Evolutionary conservation across 106 monocot genomes (phyloP).

Genomic region (Dendrobium catenatum): DNA sequence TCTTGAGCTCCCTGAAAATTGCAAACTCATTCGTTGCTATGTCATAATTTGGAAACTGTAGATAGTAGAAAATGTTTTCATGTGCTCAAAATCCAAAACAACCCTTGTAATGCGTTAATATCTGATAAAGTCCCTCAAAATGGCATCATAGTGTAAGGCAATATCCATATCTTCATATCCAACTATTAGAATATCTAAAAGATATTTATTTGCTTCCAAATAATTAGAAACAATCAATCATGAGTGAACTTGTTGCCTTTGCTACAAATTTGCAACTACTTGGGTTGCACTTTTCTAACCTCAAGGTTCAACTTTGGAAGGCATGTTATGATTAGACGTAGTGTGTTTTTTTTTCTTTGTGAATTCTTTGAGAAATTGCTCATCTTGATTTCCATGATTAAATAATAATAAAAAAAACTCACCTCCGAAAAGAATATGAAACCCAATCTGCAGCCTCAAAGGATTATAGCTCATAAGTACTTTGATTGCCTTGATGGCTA

Average conservation of each 20-base stretch:
- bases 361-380: slow-evolving; percentile 56
- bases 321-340: slow-evolving; percentile 59
- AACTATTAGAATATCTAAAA: slow-evolving; percentile 15
- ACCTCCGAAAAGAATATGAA: slow-evolving; percentile 61
- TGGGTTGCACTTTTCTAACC: slow-evolving; percentile 90
- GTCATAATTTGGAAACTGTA: slow-evolving; percentile 57
- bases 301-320: slow-evolving; percentile 83
- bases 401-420: slow-evolving; percentile 32
- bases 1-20: slow-evolving; percentile 69
- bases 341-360: slow-evolving; percentile 47
- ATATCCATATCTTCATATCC: slow-evolving; percentile 60
- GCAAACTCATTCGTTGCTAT: slow-evolving; percentile 51
- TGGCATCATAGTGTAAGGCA: slow-evolving; percentile 73
- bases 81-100: slow-evolving; percentile 50
- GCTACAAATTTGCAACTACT: slow-evolving; percentile 83
- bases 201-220: slow-evolving; percentile 85
- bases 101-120: slow-evolving; percentile 83
- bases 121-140: slow-evolving; percentile 85
- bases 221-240: slow-evolving; percentile 82
- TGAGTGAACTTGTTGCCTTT: slow-evolving; percentile 85
- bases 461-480: slow-evolving; percentile 47
- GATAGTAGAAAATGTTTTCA: slow-evolving; percentile 66
- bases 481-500: slow-evolving; percentile 37
- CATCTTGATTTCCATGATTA: slow-evolving; percentile 22
- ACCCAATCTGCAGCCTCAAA: slow-evolving; percentile 50